These are phyloP conservation scores for Eimeria nieschulzi DNA, from an alignment of 169 alveolate species.

Conservation along the genomic window DNA sequence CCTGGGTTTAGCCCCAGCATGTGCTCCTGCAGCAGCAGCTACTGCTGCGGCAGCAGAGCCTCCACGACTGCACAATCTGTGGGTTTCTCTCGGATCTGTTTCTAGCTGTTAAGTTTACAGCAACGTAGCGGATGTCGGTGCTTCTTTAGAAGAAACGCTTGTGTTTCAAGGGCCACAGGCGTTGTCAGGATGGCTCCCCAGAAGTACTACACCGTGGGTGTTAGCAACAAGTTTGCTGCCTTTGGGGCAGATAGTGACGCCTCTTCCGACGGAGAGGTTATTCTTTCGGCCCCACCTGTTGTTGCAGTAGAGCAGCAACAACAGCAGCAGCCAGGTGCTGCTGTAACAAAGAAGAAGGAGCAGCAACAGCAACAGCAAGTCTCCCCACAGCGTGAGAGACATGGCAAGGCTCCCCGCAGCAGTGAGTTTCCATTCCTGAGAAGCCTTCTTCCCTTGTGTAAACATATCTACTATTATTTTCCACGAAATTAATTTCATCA, in stretches of 20 bases:
- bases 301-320: slow-evolving; percentile 18
- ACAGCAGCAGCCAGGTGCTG: slow-evolving; percentile 31
- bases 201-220: slow-evolving; percentile 39
- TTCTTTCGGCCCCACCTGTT: slow-evolving; percentile 18
- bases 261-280: slow-evolving; percentile 32
- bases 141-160: background rate
- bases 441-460: too few relatives aligned
- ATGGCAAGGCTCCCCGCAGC: slow-evolving; percentile 26
- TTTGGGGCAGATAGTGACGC: slow-evolving; percentile 41
- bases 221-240: slow-evolving; percentile 46
- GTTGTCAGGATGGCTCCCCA: slow-evolving; percentile 16
- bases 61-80: background rate
- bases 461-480: too few relatives aligned
- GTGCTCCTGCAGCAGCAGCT: slow-evolving; percentile 18
- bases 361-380: slow-evolving; percentile 31
- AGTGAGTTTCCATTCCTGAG: background rate
- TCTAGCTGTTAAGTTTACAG: too few relatives aligned
- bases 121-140: slow-evolving; percentile 20
- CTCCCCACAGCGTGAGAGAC: slow-evolving; percentile 57
- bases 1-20: background rate
- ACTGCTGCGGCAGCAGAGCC: slow-evolving; percentile 7
- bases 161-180: background rate
- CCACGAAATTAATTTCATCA: too few relatives aligned
- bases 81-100: background rate
- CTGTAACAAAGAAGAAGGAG: slow-evolving; percentile 2